Percentiles rank a stretch among this genome's conserved stretches.
Conservation (phyloP, 257 asterid genomes). For the Primulina huaijiensis region DNA sequence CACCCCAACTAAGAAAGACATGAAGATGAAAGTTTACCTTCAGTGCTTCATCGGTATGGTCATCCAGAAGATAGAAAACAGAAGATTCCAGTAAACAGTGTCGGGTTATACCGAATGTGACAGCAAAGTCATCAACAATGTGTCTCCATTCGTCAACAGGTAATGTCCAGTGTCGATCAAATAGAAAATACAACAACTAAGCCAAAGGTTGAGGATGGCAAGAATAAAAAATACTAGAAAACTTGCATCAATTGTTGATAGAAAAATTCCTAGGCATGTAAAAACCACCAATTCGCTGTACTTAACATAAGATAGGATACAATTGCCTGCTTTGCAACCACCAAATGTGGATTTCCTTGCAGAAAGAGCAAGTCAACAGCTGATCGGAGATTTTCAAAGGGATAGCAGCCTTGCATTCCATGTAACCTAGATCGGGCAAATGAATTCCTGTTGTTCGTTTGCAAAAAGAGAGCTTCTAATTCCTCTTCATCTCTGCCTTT, state of each 20-base stretch:
- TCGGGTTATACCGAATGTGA: constrained; percentile 69
- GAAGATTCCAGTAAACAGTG: constrained; percentile 85
- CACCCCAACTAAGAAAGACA: constrained; percentile 12
- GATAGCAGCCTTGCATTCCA: constrained; percentile 76
- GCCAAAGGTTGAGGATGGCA: constrained; percentile 44
- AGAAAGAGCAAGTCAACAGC: constrained; percentile 87
- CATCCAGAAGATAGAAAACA: constrained; percentile 85
- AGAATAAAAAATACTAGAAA: constrained; percentile 16
- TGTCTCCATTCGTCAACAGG: constrained; percentile 70
- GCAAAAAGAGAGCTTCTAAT: constrained; percentile 40
- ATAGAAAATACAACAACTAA: constrained; percentile 85
- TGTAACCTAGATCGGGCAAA: constrained; percentile 48
- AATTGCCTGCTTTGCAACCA: constrained; percentile 85
- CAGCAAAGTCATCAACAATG: constrained; percentile 83
- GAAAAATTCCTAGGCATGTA: constrained; percentile 5
- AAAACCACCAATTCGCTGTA: neutral
- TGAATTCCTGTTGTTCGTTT: constrained; percentile 42
- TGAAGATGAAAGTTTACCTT: constrained; percentile 46
- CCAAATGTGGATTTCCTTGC: constrained; percentile 83
- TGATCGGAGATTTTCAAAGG: constrained; percentile 69
- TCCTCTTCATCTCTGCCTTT: constrained; percentile 48
- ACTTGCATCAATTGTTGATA: constrained; percentile 10
- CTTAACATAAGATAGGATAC: constrained; percentile 57
- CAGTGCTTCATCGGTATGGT: constrained; percentile 73
- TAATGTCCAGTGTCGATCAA: constrained; percentile 81